Conservation (phyloP, 129 eudicot genomes). For the Helichrysum umbraculigerum region DNA sequence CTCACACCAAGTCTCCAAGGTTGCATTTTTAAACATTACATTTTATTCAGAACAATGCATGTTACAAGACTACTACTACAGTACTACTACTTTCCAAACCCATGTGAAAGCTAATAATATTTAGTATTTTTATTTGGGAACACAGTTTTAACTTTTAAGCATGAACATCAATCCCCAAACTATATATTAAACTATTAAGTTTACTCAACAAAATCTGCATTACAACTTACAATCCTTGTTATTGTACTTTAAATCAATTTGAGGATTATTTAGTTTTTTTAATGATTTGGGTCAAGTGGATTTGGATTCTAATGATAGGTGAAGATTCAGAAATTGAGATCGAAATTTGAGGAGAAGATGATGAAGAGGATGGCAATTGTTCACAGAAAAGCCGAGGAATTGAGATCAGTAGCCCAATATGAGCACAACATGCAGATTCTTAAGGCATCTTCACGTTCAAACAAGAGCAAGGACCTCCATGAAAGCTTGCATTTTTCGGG, state of each 20-base stretch:
- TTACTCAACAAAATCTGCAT: background rate
- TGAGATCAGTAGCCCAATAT: constrained; percentile 55
- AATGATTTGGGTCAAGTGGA: background rate
- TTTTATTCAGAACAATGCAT: constrained; percentile 13
- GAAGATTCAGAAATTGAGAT: constrained; percentile 75
- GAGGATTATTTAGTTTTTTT: background rate
- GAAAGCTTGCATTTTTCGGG: constrained; percentile 41
- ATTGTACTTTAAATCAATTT: background rate
- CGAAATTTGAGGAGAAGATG: constrained; percentile 66
- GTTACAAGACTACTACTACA: constrained; percentile 34
- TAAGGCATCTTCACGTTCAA: constrained; percentile 31
- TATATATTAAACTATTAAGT: constrained; percentile 10
- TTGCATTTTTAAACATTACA: constrained; percentile 24
- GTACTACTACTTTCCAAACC: constrained; percentile 36
- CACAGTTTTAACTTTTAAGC: constrained; percentile 2
- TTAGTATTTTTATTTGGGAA: constrained; percentile 21
- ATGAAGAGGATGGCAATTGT: constrained; percentile 74
- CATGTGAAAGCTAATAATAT: constrained; percentile 43
- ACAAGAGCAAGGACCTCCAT: constrained; percentile 32
- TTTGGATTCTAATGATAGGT: constrained; percentile 37
- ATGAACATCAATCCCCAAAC: constrained; percentile 14
- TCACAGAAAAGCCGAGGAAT: constrained; percentile 73
- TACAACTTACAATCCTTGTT: background rate
- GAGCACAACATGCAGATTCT: constrained; percentile 61
- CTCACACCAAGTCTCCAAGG: constrained; percentile 20